Base-by-base conservation (phyloP, 768 basidiomycete genomes). In the Pleurotus pulmonarius region DNA sequence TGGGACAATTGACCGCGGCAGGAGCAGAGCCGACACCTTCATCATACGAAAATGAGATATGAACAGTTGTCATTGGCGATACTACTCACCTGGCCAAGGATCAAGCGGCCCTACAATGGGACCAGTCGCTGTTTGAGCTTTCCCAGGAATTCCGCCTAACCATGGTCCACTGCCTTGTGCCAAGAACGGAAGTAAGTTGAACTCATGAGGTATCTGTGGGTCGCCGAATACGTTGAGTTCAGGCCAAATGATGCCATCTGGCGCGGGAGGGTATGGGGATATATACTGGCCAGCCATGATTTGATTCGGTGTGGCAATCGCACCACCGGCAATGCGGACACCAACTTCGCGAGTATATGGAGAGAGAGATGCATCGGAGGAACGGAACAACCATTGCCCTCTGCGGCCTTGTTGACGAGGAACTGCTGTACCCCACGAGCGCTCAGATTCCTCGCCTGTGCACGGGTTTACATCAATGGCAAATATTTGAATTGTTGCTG, bases 391-490 rank as follows among this genome's bases (percentile, higher is more conserved):
- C 39, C 56, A 60, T 43, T 62, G 56, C 8, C 61, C 61, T 58
- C 55, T 49, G 7, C 59, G 51, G 13, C 18, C 61, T 29, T 13
- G 16, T n/a, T 44, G 16, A 40, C 61, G 56, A 22, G 61, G 61
- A 39, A 62, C 49, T 20, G 56, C 59, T 5, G 44, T 55, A 12
- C 57, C 53, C 49, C 58, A 61, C 3, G 29, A 22, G 6, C 60
- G 56, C 37, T 65, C 64, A 3, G 60, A 43, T n/a, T 55, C 46
- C 25, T 49, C 56, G 9, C 64, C 63, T 5, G 61, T 65, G 44
- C 64, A 64, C 4, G 63, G 62, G 44, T 65, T 59, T 12, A 63
- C 60, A 40, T 65, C 60, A n/a, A 65, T 61, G 18, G 60, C 57
- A 39, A 59, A 63, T 37, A 63, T 59, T 12, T 60, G 18, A 25